A percentile compares a stretch with the other conserved stretches of the same genome.
Conservation (phyloP, 768 basidiomycete species). For the Mycena amicta region DNA sequence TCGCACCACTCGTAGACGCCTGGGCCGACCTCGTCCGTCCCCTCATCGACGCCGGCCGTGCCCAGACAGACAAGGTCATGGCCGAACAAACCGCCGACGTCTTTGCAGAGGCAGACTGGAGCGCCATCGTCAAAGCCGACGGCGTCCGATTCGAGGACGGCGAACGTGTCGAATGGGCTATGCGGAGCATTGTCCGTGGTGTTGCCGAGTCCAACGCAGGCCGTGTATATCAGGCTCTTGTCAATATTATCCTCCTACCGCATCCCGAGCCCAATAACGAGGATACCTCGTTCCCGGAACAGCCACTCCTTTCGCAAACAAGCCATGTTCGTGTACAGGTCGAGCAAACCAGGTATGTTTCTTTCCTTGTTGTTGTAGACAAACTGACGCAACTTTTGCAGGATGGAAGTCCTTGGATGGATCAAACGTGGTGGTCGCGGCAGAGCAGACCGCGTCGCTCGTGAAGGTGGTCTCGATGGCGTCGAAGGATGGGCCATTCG, state of each 20-base stretch:
- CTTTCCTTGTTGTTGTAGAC: background rate
- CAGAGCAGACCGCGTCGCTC: slow-evolving; percentile 28
- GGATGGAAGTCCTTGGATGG: slow-evolving; percentile 68
- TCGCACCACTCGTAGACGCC: slow-evolving; percentile 60
- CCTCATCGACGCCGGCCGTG: slow-evolving; percentile 67
- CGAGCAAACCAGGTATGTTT: slow-evolving; percentile 55
- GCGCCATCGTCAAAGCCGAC: slow-evolving; percentile 72
- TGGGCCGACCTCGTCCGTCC: slow-evolving; percentile 73
- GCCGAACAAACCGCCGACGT: slow-evolving; percentile 61
- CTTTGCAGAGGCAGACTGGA: slow-evolving; percentile 71
- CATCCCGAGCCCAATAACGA: slow-evolving; percentile 61
- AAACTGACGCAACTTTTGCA: background rate
- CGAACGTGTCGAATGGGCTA: slow-evolving; percentile 77
- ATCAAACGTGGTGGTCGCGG: slow-evolving; percentile 41
- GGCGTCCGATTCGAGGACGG: slow-evolving; percentile 75
- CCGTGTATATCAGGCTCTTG: slow-evolving; percentile 79
- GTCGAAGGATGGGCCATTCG: slow-evolving; percentile 89
- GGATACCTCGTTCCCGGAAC: slow-evolving; percentile 12
- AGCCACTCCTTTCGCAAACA: slow-evolving; percentile 66
- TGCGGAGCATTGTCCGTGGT: slow-evolving; percentile 65
- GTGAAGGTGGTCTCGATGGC: slow-evolving; percentile 76
- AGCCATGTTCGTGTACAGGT: slow-evolving; percentile 73
- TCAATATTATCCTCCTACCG: slow-evolving; percentile 64
- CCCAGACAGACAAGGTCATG: slow-evolving; percentile 62
- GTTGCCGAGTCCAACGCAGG: slow-evolving; percentile 67